Conservation (phyloP, 306 rosid species). For the Adenanthera pavonina region DNA sequence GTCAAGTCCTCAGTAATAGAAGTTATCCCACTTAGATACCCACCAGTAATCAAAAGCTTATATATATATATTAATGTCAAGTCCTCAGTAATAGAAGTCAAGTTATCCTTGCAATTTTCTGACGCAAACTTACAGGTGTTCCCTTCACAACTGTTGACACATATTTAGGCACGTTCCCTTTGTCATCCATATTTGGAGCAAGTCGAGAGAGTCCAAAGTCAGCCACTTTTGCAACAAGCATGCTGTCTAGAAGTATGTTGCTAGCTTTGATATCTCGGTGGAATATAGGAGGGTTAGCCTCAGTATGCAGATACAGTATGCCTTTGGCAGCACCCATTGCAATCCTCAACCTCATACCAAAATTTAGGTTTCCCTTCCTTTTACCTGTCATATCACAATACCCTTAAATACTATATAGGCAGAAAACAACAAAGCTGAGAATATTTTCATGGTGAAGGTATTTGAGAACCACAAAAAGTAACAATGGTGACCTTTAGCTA, state of each 20-base stretch:
- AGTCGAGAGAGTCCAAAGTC: slow-evolving; percentile 95
- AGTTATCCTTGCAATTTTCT: slow-evolving; percentile 10
- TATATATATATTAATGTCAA: background rate
- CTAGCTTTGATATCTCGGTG: slow-evolving; percentile 92
- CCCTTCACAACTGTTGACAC: slow-evolving; percentile 93
- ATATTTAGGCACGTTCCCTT: slow-evolving; percentile 64
- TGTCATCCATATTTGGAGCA: slow-evolving; percentile 68
- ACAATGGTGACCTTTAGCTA: background rate
- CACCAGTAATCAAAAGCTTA: background rate
- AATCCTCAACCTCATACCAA: slow-evolving; percentile 63
- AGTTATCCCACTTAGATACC: background rate
- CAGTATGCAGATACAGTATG: slow-evolving; percentile 84
- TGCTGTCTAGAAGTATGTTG: slow-evolving; percentile 83
- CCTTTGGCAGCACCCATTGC: slow-evolving; percentile 92
- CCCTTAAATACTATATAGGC: slow-evolving; percentile 20
- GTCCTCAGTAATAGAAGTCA: slow-evolving; percentile 6
- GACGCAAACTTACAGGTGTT: slow-evolving; percentile 76
- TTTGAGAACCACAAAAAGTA: background rate
- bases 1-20: slow-evolving; percentile 3
- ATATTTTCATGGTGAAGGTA: background rate
- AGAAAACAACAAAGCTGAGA: slow-evolving; percentile 7
- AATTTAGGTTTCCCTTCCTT: slow-evolving; percentile 51
- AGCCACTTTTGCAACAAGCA: slow-evolving; percentile 76
- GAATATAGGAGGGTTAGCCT: slow-evolving; percentile 93
- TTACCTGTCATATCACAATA: slow-evolving; percentile 57